These are phyloP conservation scores for Babesia bigemina DNA, from an alignment of 169 alveolate genomes.

Conservation along the genomic window DNA sequence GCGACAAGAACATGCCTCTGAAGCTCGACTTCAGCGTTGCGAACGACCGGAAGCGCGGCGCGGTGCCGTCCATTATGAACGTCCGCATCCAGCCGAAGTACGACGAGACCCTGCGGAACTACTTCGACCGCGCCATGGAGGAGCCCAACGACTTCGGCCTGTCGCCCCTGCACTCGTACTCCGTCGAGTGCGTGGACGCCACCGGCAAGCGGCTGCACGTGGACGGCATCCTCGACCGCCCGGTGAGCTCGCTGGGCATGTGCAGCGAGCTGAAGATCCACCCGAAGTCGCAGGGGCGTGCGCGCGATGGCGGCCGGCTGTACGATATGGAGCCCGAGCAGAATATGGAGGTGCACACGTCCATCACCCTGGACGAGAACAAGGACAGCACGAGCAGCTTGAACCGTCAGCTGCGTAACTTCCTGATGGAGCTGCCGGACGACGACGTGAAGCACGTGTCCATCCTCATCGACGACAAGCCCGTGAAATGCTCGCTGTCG, in stretches of 20 bases:
- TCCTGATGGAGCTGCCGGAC: conserved; percentile 58
- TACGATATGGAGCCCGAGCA: conserved; percentile 22
- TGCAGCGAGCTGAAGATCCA: conserved; percentile 30
- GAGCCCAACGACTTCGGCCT: conserved; percentile 68
- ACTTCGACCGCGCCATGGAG: conserved; percentile 58
- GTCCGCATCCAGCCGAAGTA: conserved; percentile 65
- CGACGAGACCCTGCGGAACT: conserved; percentile 55
- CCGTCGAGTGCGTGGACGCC: conserved; percentile 49
- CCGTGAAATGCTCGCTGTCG: conserved; percentile 55
- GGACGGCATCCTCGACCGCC: conserved; percentile 45
- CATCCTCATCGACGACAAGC: conserved; percentile 51
- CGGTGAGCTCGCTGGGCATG: conserved; percentile 43
- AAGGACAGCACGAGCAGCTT: conserved; percentile 37
- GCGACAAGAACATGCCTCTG: conserved; percentile 35
- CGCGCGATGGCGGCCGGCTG: conserved; percentile 26
- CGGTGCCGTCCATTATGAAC: conserved; percentile 21
- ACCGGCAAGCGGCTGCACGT: conserved; percentile 52
- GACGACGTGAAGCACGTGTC: conserved; percentile 59
- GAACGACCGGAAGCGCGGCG: conserved; percentile 39
- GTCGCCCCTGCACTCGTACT: conserved; percentile 63
- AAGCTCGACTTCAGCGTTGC: conserved; percentile 42
- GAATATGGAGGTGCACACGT: conserved; percentile 46
- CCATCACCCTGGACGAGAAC: conserved; percentile 32
- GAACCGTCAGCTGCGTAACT: conserved; percentile 62
- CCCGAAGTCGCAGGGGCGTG: conserved; percentile 35